Evolutionary conservation across 305 asterid genomes (phyloP).

Genomic region (Fraxinus greggii): DNA sequence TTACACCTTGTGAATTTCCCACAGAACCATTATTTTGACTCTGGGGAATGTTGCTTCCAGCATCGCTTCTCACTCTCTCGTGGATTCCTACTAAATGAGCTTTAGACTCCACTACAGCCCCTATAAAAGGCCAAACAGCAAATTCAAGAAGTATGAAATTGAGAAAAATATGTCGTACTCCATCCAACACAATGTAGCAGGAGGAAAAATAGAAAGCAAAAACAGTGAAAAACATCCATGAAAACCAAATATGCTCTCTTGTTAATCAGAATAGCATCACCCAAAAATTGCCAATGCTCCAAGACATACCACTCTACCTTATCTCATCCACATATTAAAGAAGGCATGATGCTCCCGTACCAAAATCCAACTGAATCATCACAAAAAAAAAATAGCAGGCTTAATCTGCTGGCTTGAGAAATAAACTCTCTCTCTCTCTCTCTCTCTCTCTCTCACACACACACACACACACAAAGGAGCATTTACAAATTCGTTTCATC

Average conservation of each 20-base stretch:
- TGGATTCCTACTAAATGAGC: slow-evolving; percentile 78
- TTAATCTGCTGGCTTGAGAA: not conserved
- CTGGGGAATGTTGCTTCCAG: slow-evolving; percentile 37
- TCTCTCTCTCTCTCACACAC: not conserved
- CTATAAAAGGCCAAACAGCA: slow-evolving; percentile 28
- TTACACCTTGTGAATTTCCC: slow-evolving; percentile 48
- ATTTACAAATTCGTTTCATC: not conserved
- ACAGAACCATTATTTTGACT: slow-evolving; percentile 34
- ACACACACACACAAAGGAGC: not conserved
- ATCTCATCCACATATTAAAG: not conserved
- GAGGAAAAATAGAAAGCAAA: not conserved
- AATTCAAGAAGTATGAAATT: slow-evolving; percentile 4
- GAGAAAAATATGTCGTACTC: not conserved
- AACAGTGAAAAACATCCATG: not conserved
- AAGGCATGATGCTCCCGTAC: not conserved
- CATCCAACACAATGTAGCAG: not conserved
- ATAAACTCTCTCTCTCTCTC: too few relatives aligned
- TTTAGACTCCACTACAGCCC: slow-evolving; percentile 79
- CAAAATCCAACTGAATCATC: not conserved
- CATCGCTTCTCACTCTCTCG: slow-evolving; percentile 89
- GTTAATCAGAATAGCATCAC: not conserved
- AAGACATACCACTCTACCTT: not conserved
- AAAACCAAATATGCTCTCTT: not conserved
- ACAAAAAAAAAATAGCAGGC: not conserved
- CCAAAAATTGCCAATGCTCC: not conserved